A percentile compares a stretch with the other conserved stretches of the same genome.
Evolutionary conservation across 2,329 filamentous ascomycete genomes (phyloP).

Genomic region (Ascochyta lentis): DNA sequence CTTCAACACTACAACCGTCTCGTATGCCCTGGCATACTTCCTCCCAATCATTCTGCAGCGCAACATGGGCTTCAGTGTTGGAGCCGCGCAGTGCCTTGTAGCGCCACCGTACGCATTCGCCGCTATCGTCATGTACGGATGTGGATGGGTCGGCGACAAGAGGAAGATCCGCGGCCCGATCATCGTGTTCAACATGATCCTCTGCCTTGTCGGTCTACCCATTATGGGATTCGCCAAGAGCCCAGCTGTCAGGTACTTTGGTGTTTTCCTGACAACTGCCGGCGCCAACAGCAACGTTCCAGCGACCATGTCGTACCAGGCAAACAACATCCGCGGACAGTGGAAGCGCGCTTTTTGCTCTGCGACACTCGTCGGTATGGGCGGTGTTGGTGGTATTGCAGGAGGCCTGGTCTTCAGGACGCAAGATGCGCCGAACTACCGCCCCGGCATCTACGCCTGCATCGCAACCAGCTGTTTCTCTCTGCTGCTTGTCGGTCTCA

Average conservation of each 20-base stretch:
- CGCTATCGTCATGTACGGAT: constrained; percentile 54
- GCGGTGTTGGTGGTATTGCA: constrained; percentile 79
- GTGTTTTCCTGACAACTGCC: constrained; percentile 76
- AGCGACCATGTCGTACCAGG: constrained; percentile 77
- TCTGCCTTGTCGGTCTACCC: constrained; percentile 72
- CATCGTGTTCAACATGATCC: constrained; percentile 68
- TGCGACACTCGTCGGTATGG: constrained; percentile 76
- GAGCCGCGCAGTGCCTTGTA: constrained; percentile 71
- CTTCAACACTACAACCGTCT: constrained; percentile 71
- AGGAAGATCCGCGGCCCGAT: constrained; percentile 71
- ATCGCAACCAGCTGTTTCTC: constrained; percentile 48
- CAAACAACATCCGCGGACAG: constrained; percentile 86
- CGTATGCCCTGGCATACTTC: constrained; percentile 80
- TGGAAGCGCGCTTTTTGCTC: constrained; percentile 86
- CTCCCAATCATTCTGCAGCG: constrained; percentile 73
- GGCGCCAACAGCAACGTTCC: constrained; percentile 82
- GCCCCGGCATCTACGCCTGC: constrained; percentile 49
- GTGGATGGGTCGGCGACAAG: constrained; percentile 70
- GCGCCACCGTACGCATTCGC: constrained; percentile 56
- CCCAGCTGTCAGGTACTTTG: constrained; percentile 70
- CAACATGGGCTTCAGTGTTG: constrained; percentile 70
- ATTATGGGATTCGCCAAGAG: constrained; percentile 72
- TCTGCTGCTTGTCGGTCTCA: constrained; percentile 42
- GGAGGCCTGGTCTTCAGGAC: constrained; percentile 73
- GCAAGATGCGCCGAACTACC: constrained; percentile 42